Evolutionary conservation across 176 grass and related monocot genomes (phyloP).

Genomic region (Oryza nivara): DNA sequence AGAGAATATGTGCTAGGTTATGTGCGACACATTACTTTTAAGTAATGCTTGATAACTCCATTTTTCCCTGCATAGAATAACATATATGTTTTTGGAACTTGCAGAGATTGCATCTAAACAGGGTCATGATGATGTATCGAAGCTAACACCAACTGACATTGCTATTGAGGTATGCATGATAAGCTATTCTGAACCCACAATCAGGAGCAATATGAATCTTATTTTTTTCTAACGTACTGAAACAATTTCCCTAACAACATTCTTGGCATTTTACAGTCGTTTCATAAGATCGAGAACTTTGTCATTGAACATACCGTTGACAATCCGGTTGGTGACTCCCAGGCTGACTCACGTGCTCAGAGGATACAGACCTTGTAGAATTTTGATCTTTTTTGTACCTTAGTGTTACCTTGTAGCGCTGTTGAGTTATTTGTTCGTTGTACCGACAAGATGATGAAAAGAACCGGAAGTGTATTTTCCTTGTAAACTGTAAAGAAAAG

Average conservation of each 20-base stretch:
- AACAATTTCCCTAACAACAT: constrained; percentile 29
- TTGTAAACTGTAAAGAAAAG: constrained; percentile 43
- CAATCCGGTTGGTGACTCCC: constrained; percentile 24
- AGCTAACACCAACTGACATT: constrained; percentile 77
- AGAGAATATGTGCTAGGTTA: constrained; percentile 10
- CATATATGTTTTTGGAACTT: constrained; percentile 7
- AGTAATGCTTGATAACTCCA: neutral
- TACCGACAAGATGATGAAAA: neutral
- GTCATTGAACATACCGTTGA: constrained; percentile 22
- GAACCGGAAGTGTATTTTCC: constrained; percentile 5
- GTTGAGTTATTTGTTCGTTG: constrained; percentile 50
- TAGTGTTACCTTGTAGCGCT: constrained; percentile 14
- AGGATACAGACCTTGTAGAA: constrained; percentile 46
- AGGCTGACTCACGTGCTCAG: constrained; percentile 27
- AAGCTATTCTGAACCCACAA: neutral
- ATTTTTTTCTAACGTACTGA: neutral
- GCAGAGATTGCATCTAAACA: constrained; percentile 84
- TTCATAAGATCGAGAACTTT: constrained; percentile 71
- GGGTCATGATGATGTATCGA: constrained; percentile 74
- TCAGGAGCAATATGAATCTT: neutral
- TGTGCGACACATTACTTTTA: constrained; percentile 3
- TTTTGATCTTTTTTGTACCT: constrained; percentile 28
- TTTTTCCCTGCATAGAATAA: constrained; percentile 12
- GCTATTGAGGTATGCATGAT: constrained; percentile 68
- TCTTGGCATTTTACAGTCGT: constrained; percentile 47